These are phyloP conservation scores for Phialocephala sp. DNA, from an alignment of 2,329 filamentous ascomycete genomes.

Conservation along the genomic window DNA sequence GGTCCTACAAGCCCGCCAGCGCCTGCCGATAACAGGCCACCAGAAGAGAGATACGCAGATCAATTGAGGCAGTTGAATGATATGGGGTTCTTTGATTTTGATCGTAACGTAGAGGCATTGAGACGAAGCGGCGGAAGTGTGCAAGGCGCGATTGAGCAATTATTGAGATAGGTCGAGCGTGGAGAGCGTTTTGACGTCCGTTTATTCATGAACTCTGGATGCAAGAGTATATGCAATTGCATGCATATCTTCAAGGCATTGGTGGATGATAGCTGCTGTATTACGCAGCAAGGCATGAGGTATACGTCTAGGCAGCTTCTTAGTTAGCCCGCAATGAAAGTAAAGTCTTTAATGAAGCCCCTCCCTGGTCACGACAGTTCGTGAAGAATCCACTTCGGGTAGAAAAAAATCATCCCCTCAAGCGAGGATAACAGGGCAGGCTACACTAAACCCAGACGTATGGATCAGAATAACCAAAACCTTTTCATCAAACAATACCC, in stretches of 20 bases:
- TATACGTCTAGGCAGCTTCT: background rate
- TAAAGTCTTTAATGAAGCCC: background rate
- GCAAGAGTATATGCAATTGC: background rate
- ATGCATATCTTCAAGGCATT: background rate
- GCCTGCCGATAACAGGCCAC: conserved; percentile 82
- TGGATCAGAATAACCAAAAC: background rate
- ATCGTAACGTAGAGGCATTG: conserved; percentile 87
- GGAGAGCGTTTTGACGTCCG: background rate
- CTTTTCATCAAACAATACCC: background rate
- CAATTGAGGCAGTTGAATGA: conserved; percentile 94
- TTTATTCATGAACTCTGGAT: background rate
- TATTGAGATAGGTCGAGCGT: conserved; percentile 51
- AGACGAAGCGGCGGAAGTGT: conserved; percentile 91
- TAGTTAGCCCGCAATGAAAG: background rate
- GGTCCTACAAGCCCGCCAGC: conserved; percentile 50
- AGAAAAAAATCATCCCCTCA: background rate
- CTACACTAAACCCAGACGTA: background rate
- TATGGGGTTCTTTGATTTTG: conserved; percentile 98
- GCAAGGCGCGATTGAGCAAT: conserved; percentile 84
- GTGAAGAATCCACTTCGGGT: conserved; percentile 2
- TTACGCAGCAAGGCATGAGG: background rate
- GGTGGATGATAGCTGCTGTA: background rate
- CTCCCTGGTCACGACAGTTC: too few relatives aligned
- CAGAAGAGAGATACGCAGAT: conserved; percentile 90
- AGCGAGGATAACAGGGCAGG: background rate